phyloP scores from a whole-genome alignment of 257 asterid species.

The Solanum sejunctum region DNA sequence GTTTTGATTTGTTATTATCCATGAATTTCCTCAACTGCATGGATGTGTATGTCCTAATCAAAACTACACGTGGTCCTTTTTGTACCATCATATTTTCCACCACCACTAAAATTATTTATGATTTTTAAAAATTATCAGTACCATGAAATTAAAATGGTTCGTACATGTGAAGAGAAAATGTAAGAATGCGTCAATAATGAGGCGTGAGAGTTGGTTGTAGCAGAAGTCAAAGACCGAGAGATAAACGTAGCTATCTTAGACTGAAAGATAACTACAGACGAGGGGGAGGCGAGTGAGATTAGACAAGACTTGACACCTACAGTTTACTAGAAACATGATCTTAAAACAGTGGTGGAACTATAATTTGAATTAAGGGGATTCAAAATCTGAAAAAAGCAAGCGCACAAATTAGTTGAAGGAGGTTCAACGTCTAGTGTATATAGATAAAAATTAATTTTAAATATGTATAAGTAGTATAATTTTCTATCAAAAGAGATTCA shows the following conservation, averaged over 20 bases:
- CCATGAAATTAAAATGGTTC: background rate
- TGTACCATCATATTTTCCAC: background rate
- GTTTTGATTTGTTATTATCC: background rate
- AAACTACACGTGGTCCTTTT: background rate
- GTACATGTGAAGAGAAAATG: background rate
- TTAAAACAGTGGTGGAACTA: background rate
- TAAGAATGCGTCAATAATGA: background rate
- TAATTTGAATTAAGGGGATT: too few relatives aligned
- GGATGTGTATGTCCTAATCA: background rate
- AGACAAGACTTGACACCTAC: background rate
- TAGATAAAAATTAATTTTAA: too few relatives aligned
- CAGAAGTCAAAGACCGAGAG: background rate
- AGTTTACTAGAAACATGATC: rapidly evolving
- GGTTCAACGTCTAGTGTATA: too few relatives aligned
- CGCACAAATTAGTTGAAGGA: too few relatives aligned
- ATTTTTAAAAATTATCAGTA: background rate
- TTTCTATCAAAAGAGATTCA: too few relatives aligned
- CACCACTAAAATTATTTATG: background rate
- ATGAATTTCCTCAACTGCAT: background rate
- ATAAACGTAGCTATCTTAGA: background rate
- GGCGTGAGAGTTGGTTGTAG: background rate
- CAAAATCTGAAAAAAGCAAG: too few relatives aligned
- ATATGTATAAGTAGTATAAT: too few relatives aligned
- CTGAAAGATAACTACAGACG: background rate
- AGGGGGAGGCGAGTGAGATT: background rate